These are phyloP conservation scores for Phlegmacium glaucopus DNA, from an alignment of 768 basidiomycete species.

Conservation along the genomic window DNA sequence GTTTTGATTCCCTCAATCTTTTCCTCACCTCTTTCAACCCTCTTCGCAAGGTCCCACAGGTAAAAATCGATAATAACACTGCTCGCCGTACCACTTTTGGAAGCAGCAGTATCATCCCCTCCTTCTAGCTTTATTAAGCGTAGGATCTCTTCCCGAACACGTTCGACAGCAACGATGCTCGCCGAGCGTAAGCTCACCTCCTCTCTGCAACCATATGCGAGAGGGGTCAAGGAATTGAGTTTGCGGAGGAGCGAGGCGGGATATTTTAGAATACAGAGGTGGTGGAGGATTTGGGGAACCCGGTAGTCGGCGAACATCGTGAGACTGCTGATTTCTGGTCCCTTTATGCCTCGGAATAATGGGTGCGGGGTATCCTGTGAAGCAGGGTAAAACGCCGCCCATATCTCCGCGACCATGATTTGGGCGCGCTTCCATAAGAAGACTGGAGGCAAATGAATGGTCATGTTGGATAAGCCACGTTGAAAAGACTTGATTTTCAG, in stretches of 20 bases:
- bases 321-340: slow-evolving; percentile 62
- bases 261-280: slow-evolving; percentile 73
- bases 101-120: slow-evolving; percentile 16
- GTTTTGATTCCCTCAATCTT: slow-evolving; percentile 56
- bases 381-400: slow-evolving; percentile 86
- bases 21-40: slow-evolving; percentile 60
- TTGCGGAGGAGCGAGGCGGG: slow-evolving; percentile 53
- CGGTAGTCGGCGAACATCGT: slow-evolving; percentile 97
- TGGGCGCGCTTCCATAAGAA: slow-evolving; percentile 89
- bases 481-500: neutral
- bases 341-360: slow-evolving; percentile 58
- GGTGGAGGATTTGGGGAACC: slow-evolving; percentile 88
- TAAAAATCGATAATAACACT: slow-evolving; percentile 90
- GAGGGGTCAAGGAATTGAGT: slow-evolving; percentile 39
- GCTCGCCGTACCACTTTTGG: slow-evolving; percentile 39
- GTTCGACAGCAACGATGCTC: slow-evolving; percentile 78
- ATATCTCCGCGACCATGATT: slow-evolving; percentile 86
- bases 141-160: slow-evolving; percentile 58
- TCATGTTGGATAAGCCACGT: neutral
- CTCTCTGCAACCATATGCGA: slow-evolving; percentile 58
- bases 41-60: slow-evolving; percentile 85
- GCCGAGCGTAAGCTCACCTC: slow-evolving; percentile 80
- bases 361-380: slow-evolving; percentile 52
- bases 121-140: slow-evolving; percentile 29
- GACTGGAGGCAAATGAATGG: slow-evolving; percentile 38